Conservation (phyloP, 2,329 filamentous ascomycete genomes). For the Pestalotiopsis sp. region DNA sequence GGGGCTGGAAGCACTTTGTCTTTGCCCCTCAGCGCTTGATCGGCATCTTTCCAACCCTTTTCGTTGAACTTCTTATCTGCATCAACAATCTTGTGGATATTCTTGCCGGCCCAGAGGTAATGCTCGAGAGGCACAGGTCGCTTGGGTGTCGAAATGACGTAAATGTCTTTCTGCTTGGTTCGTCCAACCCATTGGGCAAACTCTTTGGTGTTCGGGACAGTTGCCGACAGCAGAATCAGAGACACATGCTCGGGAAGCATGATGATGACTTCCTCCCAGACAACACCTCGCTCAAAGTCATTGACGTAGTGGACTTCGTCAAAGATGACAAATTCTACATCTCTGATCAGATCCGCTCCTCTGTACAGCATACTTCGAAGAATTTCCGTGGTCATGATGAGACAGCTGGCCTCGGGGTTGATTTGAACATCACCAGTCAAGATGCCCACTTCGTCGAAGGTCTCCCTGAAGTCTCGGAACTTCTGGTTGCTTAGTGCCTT, state of each 20-base stretch:
- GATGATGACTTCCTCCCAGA: conserved; percentile 99
- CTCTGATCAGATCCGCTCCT: conserved; percentile 91
- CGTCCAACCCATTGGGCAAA: conserved; percentile 98
- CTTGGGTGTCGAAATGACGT: conserved; percentile 97
- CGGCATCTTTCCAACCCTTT: conserved; percentile 92
- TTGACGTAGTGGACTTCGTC: conserved; percentile 99
- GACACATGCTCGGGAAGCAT: conserved; percentile 98
- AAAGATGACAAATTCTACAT: conserved; percentile 98
- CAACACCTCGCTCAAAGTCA: conserved; percentile 90
- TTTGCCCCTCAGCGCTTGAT: conserved; percentile 76
- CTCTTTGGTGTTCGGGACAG: conserved; percentile 95
- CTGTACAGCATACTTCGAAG: conserved; percentile 97
- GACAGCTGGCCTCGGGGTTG: conserved; percentile 92
- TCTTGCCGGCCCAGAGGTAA: conserved; percentile 92
- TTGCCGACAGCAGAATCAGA: conserved; percentile 91
- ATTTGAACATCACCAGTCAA: conserved; percentile 98
- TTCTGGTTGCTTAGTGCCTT: conserved; percentile 99
- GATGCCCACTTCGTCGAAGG: conserved; percentile 95
- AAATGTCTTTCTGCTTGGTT: conserved; percentile 98
- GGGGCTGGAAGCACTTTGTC: conserved; percentile 60
- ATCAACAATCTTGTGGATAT: conserved; percentile 92
- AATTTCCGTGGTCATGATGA: conserved; percentile 99
- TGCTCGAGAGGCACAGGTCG: conserved; percentile 93
- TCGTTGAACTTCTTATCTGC: conserved; percentile 90
- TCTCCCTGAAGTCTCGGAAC: conserved; percentile 88